A percentile compares a stretch with the other conserved stretches of the same genome.
phyloP scores from a whole-genome alignment of 805 yeast species.

The Candida ovalis region DNA sequence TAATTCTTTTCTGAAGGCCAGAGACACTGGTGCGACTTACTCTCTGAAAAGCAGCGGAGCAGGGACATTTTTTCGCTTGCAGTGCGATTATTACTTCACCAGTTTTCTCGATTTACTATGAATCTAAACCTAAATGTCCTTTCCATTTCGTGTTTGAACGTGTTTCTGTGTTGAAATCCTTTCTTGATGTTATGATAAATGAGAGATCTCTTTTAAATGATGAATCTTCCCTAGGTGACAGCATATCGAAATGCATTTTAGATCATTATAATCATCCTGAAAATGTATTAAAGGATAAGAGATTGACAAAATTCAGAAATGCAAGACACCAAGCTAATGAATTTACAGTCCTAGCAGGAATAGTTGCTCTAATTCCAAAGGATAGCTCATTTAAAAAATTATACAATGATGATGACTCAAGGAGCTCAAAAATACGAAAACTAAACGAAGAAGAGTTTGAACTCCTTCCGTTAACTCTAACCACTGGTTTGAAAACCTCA shows the following conservation, averaged over 20 bases:
- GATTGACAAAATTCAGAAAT: slow-evolving; percentile 10
- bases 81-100: too few relatives aligned
- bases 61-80: too few relatives aligned
- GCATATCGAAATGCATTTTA: slow-evolving; percentile 13
- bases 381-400: neutral
- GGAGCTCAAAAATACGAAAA: slow-evolving; percentile 6
- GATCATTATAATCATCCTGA: slow-evolving; percentile 14
- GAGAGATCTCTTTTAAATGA: neutral
- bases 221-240: slow-evolving; percentile 10
- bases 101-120: too few relatives aligned
- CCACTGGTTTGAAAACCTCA: slow-evolving; percentile 81
- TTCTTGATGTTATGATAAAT: too few relatives aligned
- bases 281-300: slow-evolving; percentile 6
- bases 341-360: slow-evolving; percentile 81
- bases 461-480: slow-evolving; percentile 42
- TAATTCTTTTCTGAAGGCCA: too few relatives aligned
- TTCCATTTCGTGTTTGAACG: too few relatives aligned
- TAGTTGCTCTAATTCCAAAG: slow-evolving; percentile 42
- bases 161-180: too few relatives aligned
- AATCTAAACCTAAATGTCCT: too few relatives aligned
- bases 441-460: slow-evolving; percentile 4
- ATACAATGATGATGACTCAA: slow-evolving; percentile 11
- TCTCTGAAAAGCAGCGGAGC: too few relatives aligned
- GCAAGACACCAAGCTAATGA: slow-evolving; percentile 56
- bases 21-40: too few relatives aligned